Percentiles rank a stretch among this genome's conserved stretches.
Conservation (phyloP, 2,329 filamentous ascomycete species). For the Xenosphaeropsis pyriputrescens region DNA sequence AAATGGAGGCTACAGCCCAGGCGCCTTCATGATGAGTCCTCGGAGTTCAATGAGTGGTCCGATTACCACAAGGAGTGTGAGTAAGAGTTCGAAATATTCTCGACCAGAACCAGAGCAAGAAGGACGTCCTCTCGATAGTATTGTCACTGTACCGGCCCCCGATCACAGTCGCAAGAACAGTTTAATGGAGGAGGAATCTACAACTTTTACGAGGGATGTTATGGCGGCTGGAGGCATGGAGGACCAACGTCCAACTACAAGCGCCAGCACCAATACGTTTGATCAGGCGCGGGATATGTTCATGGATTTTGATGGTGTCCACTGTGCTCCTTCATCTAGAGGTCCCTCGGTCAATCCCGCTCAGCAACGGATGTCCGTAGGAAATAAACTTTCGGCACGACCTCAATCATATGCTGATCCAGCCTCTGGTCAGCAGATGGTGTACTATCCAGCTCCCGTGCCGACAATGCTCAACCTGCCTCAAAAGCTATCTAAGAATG, state of each 20-base stretch:
- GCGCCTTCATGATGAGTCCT: slow-evolving; percentile 53
- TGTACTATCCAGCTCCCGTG: slow-evolving; percentile 90
- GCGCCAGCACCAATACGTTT: slow-evolving; percentile 28
- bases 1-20: slow-evolving; percentile 56
- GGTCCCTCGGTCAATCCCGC: slow-evolving; percentile 3
- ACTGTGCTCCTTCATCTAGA: slow-evolving; percentile 30
- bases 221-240: slow-evolving; percentile 7
- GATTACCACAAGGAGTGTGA: slow-evolving; percentile 37
- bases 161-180: slow-evolving; percentile 9
- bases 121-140: slow-evolving; percentile 17
- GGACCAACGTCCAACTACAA: slow-evolving; percentile 10
- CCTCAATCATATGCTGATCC: slow-evolving; percentile 47
- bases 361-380: slow-evolving; percentile 4
- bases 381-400: slow-evolving; percentile 14
- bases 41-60: slow-evolving; percentile 39
- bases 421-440: slow-evolving; percentile 62
- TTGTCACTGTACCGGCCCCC: slow-evolving; percentile 13
- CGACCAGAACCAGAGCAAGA: slow-evolving; percentile 19
- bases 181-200: slow-evolving; percentile 13
- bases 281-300: slow-evolving; percentile 55
- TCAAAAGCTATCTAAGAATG: slow-evolving; percentile 66
- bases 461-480: slow-evolving; percentile 88
- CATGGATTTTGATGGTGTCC: slow-evolving; percentile 69
- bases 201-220: slow-evolving; percentile 11
- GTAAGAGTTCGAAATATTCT: slow-evolving; percentile 28